These are phyloP conservation scores for Raffaelea arxii DNA, from an alignment of 2,329 filamentous ascomycete genomes.

Conservation along the genomic window DNA sequence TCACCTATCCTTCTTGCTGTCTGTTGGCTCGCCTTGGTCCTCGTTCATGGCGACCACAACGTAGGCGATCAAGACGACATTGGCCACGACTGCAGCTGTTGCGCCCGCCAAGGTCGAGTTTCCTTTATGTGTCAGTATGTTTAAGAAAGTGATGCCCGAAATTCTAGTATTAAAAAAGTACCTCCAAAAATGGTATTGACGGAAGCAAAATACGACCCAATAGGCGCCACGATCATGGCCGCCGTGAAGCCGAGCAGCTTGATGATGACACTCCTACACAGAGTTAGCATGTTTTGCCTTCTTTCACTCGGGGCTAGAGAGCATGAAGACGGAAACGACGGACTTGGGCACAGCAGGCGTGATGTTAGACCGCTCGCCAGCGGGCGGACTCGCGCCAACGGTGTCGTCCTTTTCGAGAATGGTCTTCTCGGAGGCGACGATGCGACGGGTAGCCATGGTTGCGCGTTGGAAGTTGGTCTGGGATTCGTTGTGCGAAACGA, in stretches of 20 bases:
- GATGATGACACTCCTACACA: constrained; percentile 63
- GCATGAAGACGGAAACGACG: background rate
- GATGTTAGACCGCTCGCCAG: constrained; percentile 56
- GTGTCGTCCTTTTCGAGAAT: constrained; percentile 50
- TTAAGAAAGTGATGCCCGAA: too few species aligned
- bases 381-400: constrained; percentile 26
- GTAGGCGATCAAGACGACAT: constrained; percentile 84
- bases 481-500: background rate
- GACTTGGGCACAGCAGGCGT: constrained; percentile 76
- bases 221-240: constrained; percentile 81
- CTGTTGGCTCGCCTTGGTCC: constrained; percentile 48
- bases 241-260: constrained; percentile 87
- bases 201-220: constrained; percentile 80
- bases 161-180: too few species aligned
- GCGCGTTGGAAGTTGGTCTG: too few species aligned
- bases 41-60: constrained; percentile 86
- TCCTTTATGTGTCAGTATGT: too few species aligned
- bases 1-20: constrained; percentile 33
- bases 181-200: constrained; percentile 38
- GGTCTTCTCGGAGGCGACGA: constrained; percentile 55
- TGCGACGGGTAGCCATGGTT: constrained; percentile 62
- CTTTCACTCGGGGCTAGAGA: background rate
- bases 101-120: constrained; percentile 84
- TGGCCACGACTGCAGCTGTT: constrained; percentile 79
- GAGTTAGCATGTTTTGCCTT: too few species aligned